Percentiles rank a stretch among this genome's conserved stretches.
phyloP scores from a whole-genome alignment of 306 rosid species.

The Citrullus amarus region DNA sequence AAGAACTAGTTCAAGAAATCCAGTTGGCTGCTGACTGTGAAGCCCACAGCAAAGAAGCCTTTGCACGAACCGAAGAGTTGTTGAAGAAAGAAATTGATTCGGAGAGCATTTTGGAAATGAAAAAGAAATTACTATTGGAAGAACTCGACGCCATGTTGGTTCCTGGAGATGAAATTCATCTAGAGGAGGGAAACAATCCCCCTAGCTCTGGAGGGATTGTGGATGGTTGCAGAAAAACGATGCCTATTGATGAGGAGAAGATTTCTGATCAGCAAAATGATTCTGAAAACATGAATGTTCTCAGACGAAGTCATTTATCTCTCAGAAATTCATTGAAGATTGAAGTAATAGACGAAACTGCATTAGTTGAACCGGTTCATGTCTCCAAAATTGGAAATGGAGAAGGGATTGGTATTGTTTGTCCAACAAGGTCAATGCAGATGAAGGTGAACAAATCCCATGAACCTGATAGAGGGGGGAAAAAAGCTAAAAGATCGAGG shows the following conservation, averaged over 20 bases:
- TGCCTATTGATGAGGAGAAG: not conserved
- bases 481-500: slow-evolving; percentile 22
- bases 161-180: slow-evolving; percentile 16
- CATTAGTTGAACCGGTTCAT: slow-evolving; percentile 36
- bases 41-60: not conserved
- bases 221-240: not conserved
- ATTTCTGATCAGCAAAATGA: not conserved
- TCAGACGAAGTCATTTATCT: not conserved
- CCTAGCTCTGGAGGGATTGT: not conserved
- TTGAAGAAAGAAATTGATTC: slow-evolving; percentile 12
- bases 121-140: slow-evolving; percentile 43
- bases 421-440: slow-evolving; percentile 8
- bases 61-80: not conserved
- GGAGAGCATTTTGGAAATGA: slow-evolving; percentile 20
- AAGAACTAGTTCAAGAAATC: not conserved
- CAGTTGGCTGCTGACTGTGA: not conserved
- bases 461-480: slow-evolving; percentile 12
- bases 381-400: slow-evolving; percentile 6
- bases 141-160: slow-evolving; percentile 42
- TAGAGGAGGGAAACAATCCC: not conserved
- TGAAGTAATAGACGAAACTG: slow-evolving; percentile 77
- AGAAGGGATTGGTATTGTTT: slow-evolving; percentile 6
- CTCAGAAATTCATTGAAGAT: slow-evolving; percentile 27
- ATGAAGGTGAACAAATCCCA: slow-evolving; percentile 9
- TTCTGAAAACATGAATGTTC: not conserved